Conservation (phyloP, 2,329 filamentous ascomycete genomes). For the Sarocladium kiliense region DNA sequence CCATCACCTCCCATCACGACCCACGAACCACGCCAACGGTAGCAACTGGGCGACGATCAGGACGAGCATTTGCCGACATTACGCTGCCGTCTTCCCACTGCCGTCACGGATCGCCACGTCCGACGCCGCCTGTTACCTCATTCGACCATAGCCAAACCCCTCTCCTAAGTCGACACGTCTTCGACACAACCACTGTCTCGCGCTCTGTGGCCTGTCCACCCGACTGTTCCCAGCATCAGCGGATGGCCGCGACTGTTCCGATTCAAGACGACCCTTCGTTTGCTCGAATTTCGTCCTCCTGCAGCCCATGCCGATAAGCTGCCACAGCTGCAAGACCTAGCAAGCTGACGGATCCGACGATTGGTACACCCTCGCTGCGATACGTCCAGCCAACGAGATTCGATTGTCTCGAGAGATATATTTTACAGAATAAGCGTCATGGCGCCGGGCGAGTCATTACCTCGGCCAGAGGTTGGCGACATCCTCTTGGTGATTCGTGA, state of each 20-base stretch:
- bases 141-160: slow-evolving; percentile 6
- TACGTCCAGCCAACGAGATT: neutral
- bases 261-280: neutral
- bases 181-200: slow-evolving; percentile 1
- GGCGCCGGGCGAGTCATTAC: slow-evolving; percentile 26
- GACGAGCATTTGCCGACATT: neutral
- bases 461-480: slow-evolving; percentile 58
- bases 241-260: neutral
- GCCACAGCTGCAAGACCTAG: neutral
- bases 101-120: neutral
- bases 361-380: neutral
- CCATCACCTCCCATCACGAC: neutral
- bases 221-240: neutral
- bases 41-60: neutral
- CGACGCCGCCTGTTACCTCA: slow-evolving; percentile 1
- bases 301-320: neutral
- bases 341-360: neutral
- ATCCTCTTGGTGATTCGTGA: slow-evolving; percentile 68
- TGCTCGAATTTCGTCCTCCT: neutral
- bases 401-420: neutral
- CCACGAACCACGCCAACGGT: neutral
- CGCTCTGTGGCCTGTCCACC: neutral
- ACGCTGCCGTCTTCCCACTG: neutral
- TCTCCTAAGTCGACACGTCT: slow-evolving; percentile 3
- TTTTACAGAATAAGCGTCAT: neutral